Evolutionary conservation across 2,329 filamentous ascomycete species (phyloP).

Genomic region (Didymella pomorum): DNA sequence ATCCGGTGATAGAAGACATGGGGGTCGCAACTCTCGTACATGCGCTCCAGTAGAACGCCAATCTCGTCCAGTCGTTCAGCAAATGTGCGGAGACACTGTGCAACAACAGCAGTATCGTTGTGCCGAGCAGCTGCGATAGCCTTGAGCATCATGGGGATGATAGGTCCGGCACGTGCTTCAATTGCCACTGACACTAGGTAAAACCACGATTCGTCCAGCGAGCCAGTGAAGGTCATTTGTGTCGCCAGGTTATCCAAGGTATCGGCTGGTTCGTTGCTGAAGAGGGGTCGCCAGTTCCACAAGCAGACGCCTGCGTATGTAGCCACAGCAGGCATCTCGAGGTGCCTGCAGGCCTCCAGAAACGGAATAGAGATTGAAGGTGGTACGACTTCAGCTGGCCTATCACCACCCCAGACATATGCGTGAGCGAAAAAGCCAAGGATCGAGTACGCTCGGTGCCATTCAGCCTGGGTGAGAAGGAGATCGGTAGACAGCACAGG

Average conservation of each 20-base stretch:
- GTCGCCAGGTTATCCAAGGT: conserved; percentile 87
- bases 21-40: conserved; percentile 96
- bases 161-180: conserved; percentile 86
- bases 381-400: conserved; percentile 78
- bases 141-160: conserved; percentile 85
- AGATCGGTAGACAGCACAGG: conserved; percentile 84
- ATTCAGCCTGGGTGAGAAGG: conserved; percentile 85
- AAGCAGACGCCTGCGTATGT: conserved; percentile 91
- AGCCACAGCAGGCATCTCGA: conserved; percentile 90
- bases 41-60: conserved; percentile 77
- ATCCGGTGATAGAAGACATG: conserved; percentile 96
- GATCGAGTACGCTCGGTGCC: conserved; percentile 84
- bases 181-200: conserved; percentile 96
- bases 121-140: conserved; percentile 82
- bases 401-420: conserved; percentile 88
- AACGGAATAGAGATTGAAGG: conserved; percentile 84
- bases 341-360: conserved; percentile 74
- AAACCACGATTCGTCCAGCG: conserved; percentile 97
- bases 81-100: conserved; percentile 78
- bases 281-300: conserved; percentile 97
- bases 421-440: conserved; percentile 82
- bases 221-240: conserved; percentile 89
- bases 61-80: conserved; percentile 90
- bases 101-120: conserved; percentile 74
- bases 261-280: conserved; percentile 81